phyloP scores from a whole-genome alignment of 345 rosid genomes.

The Brassica carinata region DNA sequence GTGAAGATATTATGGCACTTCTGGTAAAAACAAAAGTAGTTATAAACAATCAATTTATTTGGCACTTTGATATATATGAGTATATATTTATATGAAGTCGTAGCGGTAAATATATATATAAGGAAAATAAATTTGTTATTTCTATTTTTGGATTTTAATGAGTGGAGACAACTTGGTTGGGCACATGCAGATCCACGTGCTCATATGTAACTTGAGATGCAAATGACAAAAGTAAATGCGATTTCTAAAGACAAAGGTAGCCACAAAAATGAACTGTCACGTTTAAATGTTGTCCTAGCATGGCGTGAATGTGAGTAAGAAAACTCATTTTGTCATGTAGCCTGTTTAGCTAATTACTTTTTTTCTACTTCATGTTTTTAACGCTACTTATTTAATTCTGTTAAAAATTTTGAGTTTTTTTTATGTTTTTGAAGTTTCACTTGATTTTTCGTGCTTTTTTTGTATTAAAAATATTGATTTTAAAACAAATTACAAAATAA shows the following conservation, averaged over 20 bases:
- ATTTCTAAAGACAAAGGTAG: slow-evolving; percentile 10
- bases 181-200: slow-evolving; percentile 32
- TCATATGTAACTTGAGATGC: slow-evolving; percentile 6
- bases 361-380: background rate
- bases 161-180: slow-evolving; percentile 1
- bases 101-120: too few relatives aligned
- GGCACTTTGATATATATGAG: too few relatives aligned
- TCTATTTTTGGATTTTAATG: background rate
- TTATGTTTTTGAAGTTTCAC: too few relatives aligned
- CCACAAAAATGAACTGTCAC: slow-evolving; percentile 13
- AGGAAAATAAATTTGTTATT: too few relatives aligned
- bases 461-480: too few relatives aligned
- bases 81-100: too few relatives aligned
- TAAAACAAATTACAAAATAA: too few relatives aligned
- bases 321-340: background rate
- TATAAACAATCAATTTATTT: too few relatives aligned
- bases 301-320: background rate
- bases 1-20: too few relatives aligned
- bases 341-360: background rate
- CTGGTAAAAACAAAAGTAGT: too few relatives aligned
- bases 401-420: too few relatives aligned
- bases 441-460: too few relatives aligned
- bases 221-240: slow-evolving; percentile 1
- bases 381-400: background rate
- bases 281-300: slow-evolving; percentile 8